Evolutionary conservation across 495 filamentous ascomycete genomes (phyloP), one percentile per base, ranked within the genome.

Genomic region (Penicillium egyptiacum): DNA sequence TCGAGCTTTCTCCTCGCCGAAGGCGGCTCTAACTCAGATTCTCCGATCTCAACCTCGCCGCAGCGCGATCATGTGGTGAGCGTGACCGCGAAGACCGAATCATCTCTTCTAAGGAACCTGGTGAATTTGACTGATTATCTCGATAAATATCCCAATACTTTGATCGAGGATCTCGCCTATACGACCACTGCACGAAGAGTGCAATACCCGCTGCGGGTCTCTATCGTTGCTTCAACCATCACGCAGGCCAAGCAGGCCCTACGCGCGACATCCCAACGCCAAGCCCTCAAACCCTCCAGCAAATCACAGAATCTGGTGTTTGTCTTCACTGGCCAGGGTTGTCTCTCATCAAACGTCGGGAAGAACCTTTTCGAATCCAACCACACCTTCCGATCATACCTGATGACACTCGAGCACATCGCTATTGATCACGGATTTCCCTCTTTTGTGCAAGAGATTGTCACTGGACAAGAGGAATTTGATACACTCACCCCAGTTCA

Each of bases 301-400:
- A 30, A 40, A 16, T 16, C 56, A 43, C 58, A 66, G 0, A 28
- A 61, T 12, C 73, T 87, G 7, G 81, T 81, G 0, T 87, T 91
- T 58, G 68, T 79, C 30, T 90, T 89, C 63, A 88, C 86, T 14
- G 87, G 87, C 23, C 87, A 90, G 65, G 87, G 87, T 12, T 77
- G 83, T 1, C 80, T 83, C 41, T 87, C 86, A 30, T 50, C 62
- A 25, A 60, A 51, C 3, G 63, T 70, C 50, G 63, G 53, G 12
- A 30, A 52, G 19, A 42, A 72, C n/a, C 55, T 80, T 0, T 75
- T 61, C 19, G 56, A 64, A 14, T 50, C 53, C 14, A 61, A 50
- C 14, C 53, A 59, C 1, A 31, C 23, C 5, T 78, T 75, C 62
- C 66, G 62, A 8, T 26, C 45, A 5, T 50, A 61, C 7, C 61